Conservation (phyloP, 495 filamentous ascomycete species). For the Penicillium steckii region DNA sequence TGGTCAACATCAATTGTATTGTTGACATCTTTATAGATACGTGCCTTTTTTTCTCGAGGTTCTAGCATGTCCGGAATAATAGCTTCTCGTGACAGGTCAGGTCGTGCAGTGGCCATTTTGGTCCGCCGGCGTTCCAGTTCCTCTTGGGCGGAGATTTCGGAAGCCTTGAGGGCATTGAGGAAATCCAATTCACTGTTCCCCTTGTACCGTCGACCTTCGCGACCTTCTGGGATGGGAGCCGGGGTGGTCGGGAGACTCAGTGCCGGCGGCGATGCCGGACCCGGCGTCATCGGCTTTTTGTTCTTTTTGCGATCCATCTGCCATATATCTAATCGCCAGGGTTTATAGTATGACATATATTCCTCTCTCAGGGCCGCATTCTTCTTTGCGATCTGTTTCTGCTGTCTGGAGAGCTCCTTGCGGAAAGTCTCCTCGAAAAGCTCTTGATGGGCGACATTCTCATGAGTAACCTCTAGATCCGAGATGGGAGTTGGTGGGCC, state of each 20-base stretch:
- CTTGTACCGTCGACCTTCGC: slow-evolving; percentile 60
- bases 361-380: slow-evolving; percentile 41
- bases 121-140: slow-evolving; percentile 67
- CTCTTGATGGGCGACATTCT: slow-evolving; percentile 37
- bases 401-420: slow-evolving; percentile 36
- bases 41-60: slow-evolving; percentile 40
- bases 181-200: slow-evolving; percentile 75
- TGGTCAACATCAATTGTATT: slow-evolving; percentile 64
- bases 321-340: slow-evolving; percentile 47
- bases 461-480: slow-evolving; percentile 47
- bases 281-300: slow-evolving; percentile 48
- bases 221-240: slow-evolving; percentile 51
- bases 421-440: slow-evolving; percentile 34
- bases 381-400: slow-evolving; percentile 42
- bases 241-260: slow-evolving; percentile 37
- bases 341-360: slow-evolving; percentile 45
- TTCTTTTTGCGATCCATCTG: slow-evolving; percentile 64
- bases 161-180: slow-evolving; percentile 72
- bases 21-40: slow-evolving; percentile 69
- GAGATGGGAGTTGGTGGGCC: slow-evolving; percentile 51
- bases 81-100: slow-evolving; percentile 82
- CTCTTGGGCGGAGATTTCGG: slow-evolving; percentile 72
- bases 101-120: slow-evolving; percentile 63
- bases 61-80: slow-evolving; percentile 77
- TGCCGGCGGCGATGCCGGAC: slow-evolving; percentile 49